These are phyloP conservation scores for Kwoniella newhampshirensis DNA, from an alignment of 768 basidiomycete genomes.

Conservation along the genomic window DNA sequence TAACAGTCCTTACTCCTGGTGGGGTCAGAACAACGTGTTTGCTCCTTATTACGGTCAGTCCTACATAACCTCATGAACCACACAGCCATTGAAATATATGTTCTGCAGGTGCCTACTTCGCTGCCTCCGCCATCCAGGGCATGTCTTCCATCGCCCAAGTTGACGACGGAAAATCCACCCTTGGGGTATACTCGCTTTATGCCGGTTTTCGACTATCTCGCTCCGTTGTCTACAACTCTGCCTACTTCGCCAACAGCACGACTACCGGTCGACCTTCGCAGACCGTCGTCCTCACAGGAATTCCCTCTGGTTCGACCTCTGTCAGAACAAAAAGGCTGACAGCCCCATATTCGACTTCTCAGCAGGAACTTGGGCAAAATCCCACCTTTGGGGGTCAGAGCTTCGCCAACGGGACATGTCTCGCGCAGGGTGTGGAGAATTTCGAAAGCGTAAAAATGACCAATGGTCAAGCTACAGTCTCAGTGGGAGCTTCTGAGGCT, in stretches of 20 bases:
- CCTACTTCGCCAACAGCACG: constrained; percentile 54
- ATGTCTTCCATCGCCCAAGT: constrained; percentile 52
- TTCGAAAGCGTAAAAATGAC: constrained; percentile 45
- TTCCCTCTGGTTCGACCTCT: constrained; percentile 20
- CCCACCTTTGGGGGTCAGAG: constrained; percentile 54
- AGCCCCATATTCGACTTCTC: constrained; percentile 52
- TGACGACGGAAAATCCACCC: constrained; percentile 50
- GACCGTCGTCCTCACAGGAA: constrained; percentile 48
- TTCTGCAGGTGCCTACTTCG: constrained; percentile 55
- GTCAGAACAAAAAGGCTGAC: constrained; percentile 52
- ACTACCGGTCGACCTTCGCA: constrained; percentile 36
- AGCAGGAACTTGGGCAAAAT: constrained; percentile 52
- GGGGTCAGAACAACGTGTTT: constrained; percentile 53
- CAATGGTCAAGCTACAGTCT: constrained; percentile 41
- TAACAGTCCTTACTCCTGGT: constrained; percentile 54
- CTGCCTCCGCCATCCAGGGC: constrained; percentile 54
- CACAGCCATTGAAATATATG: no score
- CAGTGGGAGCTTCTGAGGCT: constrained; percentile 55
- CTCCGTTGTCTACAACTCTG: constrained; percentile 54
- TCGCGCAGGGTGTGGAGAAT: constrained; percentile 38
- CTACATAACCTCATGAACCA: not conserved
- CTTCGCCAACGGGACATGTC: constrained; percentile 46
- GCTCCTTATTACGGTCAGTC: constrained; percentile 55
- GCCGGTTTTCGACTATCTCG: constrained; percentile 41
- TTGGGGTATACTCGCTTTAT: constrained; percentile 53